Conservation (phyloP, 2,329 filamentous ascomycete genomes). For the Pseudocercospora ulei region DNA sequence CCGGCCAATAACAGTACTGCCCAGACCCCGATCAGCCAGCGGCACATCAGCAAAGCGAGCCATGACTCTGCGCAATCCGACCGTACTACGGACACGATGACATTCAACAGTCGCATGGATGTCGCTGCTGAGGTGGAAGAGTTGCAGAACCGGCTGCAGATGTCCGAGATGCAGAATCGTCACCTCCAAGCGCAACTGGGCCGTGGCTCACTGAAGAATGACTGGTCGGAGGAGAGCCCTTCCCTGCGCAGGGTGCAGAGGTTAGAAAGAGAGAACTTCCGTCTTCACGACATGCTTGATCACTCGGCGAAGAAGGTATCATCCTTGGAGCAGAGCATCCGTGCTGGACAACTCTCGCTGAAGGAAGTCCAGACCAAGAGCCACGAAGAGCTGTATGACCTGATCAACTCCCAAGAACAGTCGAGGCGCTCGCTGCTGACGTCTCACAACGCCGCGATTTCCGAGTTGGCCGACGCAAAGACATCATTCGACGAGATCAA, state of each 20-base stretch:
- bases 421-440: constrained; percentile 71
- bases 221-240: constrained; percentile 62
- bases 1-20: constrained; percentile 42
- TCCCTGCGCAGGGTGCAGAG: constrained; percentile 76
- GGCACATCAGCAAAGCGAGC: constrained; percentile 55
- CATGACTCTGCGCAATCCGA: constrained; percentile 77
- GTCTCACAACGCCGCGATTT: constrained; percentile 73
- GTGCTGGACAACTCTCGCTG: constrained; percentile 74
- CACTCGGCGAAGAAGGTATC: constrained; percentile 90
- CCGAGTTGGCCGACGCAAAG: constrained; percentile 79
- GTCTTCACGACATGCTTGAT: constrained; percentile 87
- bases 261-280: constrained; percentile 81
- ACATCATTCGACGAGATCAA: constrained; percentile 77
- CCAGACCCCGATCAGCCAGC: constrained; percentile 63
- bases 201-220: constrained; percentile 51
- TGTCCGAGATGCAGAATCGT: constrained; percentile 89
- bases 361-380: constrained; percentile 87
- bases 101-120: constrained; percentile 82
- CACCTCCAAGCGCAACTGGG: constrained; percentile 84
- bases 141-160: constrained; percentile 84
- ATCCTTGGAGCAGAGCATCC: constrained; percentile 73
- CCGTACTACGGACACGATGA: constrained; percentile 69
- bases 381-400: constrained; percentile 84
- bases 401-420: constrained; percentile 87
- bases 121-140: constrained; percentile 82